These are phyloP conservation scores for Aquilaria malaccensis DNA, from an alignment of 345 rosid genomes.

Conservation along the genomic window DNA sequence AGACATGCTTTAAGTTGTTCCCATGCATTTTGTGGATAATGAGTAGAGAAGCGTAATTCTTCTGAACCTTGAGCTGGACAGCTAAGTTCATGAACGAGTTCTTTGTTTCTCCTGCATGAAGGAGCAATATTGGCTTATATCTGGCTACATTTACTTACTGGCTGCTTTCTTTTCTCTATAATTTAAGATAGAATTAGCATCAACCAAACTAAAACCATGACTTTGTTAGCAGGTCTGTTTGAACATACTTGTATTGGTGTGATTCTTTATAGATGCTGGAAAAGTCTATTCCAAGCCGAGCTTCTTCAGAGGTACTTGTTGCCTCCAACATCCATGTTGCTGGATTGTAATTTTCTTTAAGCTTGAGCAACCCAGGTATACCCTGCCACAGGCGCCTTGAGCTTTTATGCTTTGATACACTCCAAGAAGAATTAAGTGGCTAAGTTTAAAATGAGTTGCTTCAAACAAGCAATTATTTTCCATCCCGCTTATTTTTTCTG, in stretches of 20 bases:
- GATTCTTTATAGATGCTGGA: constrained; percentile 25
- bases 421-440: neutral
- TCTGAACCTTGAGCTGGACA: constrained; percentile 19
- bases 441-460: neutral
- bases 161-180: too few relatives aligned
- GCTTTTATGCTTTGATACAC: neutral
- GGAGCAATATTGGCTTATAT: neutral
- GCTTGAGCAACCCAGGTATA: constrained; percentile 31
- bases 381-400: constrained; percentile 11
- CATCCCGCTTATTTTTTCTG: neutral
- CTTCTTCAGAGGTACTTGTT: constrained; percentile 24
- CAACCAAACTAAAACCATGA: neutral
- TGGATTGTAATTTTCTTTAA: constrained; percentile 37
- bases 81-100: constrained; percentile 19
- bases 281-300: constrained; percentile 26
- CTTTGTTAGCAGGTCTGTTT: neutral
- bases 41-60: constrained; percentile 21
- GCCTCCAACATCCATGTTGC: constrained; percentile 54
- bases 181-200: too few relatives aligned
- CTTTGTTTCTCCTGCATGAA: constrained; percentile 10
- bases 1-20: constrained; percentile 48
- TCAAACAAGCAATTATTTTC: neutral
- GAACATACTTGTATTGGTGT: constrained; percentile 20
- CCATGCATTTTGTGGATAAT: constrained; percentile 35
- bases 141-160: neutral